These are phyloP conservation scores for Populus davidiana DNA, from an alignment of 345 rosid species.

Conservation along the genomic window DNA sequence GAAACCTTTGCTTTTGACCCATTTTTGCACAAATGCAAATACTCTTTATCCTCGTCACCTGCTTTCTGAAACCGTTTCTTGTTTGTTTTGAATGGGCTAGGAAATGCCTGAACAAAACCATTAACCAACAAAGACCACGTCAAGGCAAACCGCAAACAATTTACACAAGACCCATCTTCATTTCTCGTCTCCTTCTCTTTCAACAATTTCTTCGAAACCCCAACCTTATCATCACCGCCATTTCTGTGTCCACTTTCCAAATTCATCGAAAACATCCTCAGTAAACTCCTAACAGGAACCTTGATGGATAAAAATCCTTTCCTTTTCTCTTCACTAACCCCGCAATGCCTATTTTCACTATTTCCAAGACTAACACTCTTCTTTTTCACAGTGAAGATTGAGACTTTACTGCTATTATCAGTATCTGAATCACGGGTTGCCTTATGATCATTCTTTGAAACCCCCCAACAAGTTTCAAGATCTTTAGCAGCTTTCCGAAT, in stretches of 20 bases:
- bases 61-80: constrained; percentile 50
- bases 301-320: constrained; percentile 48
- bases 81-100: constrained; percentile 48
- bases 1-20: constrained; percentile 30
- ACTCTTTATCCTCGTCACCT: constrained; percentile 37
- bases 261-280: constrained; percentile 51
- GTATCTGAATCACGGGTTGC: constrained; percentile 25
- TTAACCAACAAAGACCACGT: constrained; percentile 71
- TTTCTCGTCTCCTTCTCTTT: constrained; percentile 37
- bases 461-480: constrained; percentile 57
- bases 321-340: constrained; percentile 52
- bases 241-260: constrained; percentile 22
- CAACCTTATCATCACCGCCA: constrained; percentile 22
- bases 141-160: constrained; percentile 71
- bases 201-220: constrained; percentile 27
- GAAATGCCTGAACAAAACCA: constrained; percentile 66
- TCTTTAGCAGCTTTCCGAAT: constrained; percentile 64
- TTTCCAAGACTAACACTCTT: constrained; percentile 21
- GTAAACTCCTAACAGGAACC: constrained; percentile 48
- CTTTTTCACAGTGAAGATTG: constrained; percentile 34
- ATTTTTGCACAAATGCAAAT: constrained; percentile 24
- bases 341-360: constrained; percentile 22
- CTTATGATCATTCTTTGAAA: constrained; percentile 28
- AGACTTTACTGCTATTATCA: constrained; percentile 21
- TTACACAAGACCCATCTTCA: constrained; percentile 55